Evolutionary conservation across 2,329 filamentous ascomycete species (phyloP), one percentile per base, ranked within the genome.

Genomic region (Colletotrichum australisinense): DNA sequence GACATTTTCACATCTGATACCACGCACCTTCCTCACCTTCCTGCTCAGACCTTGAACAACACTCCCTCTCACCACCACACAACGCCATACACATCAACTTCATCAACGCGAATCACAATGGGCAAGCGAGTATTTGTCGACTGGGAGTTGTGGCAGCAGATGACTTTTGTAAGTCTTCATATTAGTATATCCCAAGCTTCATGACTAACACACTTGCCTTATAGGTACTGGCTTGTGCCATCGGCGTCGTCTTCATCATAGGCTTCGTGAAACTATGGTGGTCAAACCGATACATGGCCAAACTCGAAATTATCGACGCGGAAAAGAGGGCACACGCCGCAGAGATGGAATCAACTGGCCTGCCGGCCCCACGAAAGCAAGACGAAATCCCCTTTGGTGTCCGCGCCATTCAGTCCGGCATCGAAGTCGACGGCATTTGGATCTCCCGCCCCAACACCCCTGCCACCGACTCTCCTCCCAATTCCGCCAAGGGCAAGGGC

Each of bases 361-460:
- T 90, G 60, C 80, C 82, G 77, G 73, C 80, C 7, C 79, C 78
- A 32, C 49, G 67, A n/a, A 70, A 83, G 82, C 75, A 81, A 82
- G 60, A 53, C 9, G 75, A 81, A 6, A 90, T 97, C 46, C 95
- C 95, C 0, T 98, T 98, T 78, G 95, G 96, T 24, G 90, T 97
- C 66, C 91, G 93, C 77, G 95, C 95, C 7, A 90, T 98, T 59
- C 93, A 98, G 80, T 93, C 90, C 76, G 95, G 95, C 6, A 87
- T 97, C 56, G 90, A 96, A 79, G 90, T 97, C 8, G 94, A 97
- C 75, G 95, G 95, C 4, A 95, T 98, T 63, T 95, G 93, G 92
- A 90, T 93, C 63, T 92, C 91, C 28, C 84, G 86, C 64, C 86
- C 87, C 57, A 82, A 84, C 11, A 86, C 85, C 12, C 84, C 86